A percentile compares a stretch with the other conserved stretches of the same genome.
phyloP scores from a whole-genome alignment of 805 yeast species.

The Candida germanica region DNA sequence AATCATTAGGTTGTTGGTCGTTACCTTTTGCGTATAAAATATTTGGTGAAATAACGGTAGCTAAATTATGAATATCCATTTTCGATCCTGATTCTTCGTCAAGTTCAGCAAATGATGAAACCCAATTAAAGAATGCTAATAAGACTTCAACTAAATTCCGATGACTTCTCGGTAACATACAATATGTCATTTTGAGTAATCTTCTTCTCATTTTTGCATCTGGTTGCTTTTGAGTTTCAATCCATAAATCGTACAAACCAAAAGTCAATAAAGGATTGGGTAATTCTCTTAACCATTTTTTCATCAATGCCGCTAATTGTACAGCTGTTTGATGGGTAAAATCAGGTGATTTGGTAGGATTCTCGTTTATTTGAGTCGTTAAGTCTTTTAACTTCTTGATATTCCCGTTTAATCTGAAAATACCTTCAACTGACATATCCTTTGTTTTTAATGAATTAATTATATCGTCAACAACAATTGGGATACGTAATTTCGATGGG shows the following conservation, averaged over 20 bases:
- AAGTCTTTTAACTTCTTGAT: conserved; percentile 75
- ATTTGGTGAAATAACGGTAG: conserved; percentile 94
- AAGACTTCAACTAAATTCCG: conserved; percentile 86
- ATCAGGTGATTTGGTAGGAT: conserved; percentile 70
- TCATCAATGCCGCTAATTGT: conserved; percentile 88
- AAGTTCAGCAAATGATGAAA: conserved; percentile 88
- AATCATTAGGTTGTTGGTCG: conserved; percentile 50
- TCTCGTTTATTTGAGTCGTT: conserved; percentile 67
- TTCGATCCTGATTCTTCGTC: conserved; percentile 85
- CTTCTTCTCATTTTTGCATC: conserved; percentile 47
- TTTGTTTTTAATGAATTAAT: conserved; percentile 79
- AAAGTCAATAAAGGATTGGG: conserved; percentile 88
- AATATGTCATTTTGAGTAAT: conserved; percentile 60
- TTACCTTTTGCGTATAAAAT: conserved; percentile 56
- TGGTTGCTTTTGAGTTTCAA: conserved; percentile 55
- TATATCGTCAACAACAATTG: conserved; percentile 82
- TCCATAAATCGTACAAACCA: conserved; percentile 74
- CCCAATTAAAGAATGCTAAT: conserved; percentile 86
- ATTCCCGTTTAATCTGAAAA: conserved; percentile 94
- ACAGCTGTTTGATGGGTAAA: conserved; percentile 76
- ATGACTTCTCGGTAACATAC: conserved; percentile 76
- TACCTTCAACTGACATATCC: conserved; percentile 95
- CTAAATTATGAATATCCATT: conserved; percentile 93
- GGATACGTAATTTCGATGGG: conserved; percentile 74
- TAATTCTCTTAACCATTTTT: conserved; percentile 85